These are phyloP conservation scores for Saprolegnia diclina DNA, from an alignment of 352 stramenopile genomes.

Conservation along the genomic window DNA sequence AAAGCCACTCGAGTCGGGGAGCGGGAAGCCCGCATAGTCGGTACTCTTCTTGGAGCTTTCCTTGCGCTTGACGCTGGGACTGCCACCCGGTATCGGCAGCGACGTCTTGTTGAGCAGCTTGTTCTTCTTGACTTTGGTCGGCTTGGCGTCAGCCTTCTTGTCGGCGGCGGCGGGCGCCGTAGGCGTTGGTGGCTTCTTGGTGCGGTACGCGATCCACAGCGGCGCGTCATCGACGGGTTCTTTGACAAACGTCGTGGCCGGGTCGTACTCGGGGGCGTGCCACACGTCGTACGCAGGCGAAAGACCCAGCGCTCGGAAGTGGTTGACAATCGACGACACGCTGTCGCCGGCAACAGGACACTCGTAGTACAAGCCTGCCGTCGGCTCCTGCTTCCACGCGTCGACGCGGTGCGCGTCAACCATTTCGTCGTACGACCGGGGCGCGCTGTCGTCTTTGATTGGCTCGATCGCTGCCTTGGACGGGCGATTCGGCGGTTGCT, in stretches of 20 bases:
- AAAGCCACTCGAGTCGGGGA: constrained; percentile 61
- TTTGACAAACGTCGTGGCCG: constrained; percentile 29
- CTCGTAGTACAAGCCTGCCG: constrained; percentile 24
- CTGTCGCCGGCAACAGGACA: background rate
- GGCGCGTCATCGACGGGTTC: constrained; percentile 45
- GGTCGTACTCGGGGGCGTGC: constrained; percentile 40
- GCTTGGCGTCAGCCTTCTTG: constrained; percentile 44
- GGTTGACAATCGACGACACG: constrained; percentile 5
- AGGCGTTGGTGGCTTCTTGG: constrained; percentile 41
- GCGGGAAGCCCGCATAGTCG: constrained; percentile 71
- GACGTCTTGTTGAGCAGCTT: constrained; percentile 25
- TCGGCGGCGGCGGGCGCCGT: constrained; percentile 29
- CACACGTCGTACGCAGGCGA: constrained; percentile 56
- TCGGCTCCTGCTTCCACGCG: constrained; percentile 26
- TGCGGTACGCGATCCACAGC: constrained; percentile 48
- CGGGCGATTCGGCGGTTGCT: constrained; percentile 19
- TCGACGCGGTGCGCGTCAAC: background rate
- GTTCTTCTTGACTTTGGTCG: constrained; percentile 47
- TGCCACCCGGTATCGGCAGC: background rate
- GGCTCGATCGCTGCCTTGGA: background rate
- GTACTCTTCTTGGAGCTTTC: constrained; percentile 46
- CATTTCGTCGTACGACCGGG: constrained; percentile 45
- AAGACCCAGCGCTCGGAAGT: constrained; percentile 48
- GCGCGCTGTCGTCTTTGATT: background rate
- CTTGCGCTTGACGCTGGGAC: constrained; percentile 57